Conservation (phyloP, 129 eudicot genomes). For the Helianthus annuus region HanXRQr2.0-SUNRISE NC_035445.2:132936577-132937076, state of each 20-base stretch:
- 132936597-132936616: slow-evolving; percentile 35
- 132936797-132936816: slow-evolving; percentile 44
- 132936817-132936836: slow-evolving; percentile 32
- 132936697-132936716: slow-evolving; percentile 6
- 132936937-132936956: slow-evolving; percentile 53
- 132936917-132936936: slow-evolving; percentile 13
- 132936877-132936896: slow-evolving; percentile 60
- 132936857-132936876: slow-evolving; percentile 36
- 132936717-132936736: slow-evolving; percentile 1
- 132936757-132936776: slow-evolving; percentile 16
- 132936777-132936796: slow-evolving; percentile 41
- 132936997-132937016: slow-evolving; percentile 46
- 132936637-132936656: neutral
- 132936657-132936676: slow-evolving; percentile 13
- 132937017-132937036: slow-evolving; percentile 58
- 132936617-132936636: neutral
- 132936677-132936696: slow-evolving; percentile 3
- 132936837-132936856: slow-evolving; percentile 41
- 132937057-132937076: slow-evolving; percentile 40
- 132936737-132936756: neutral
- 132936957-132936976: slow-evolving; percentile 52
- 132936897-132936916: slow-evolving; percentile 54
- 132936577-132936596: slow-evolving; percentile 35
- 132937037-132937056: slow-evolving; percentile 62
- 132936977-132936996: slow-evolving; percentile 52